Percentiles rank a stretch among this genome's conserved stretches.
These are phyloP conservation scores for Pichia kudriavzevii DNA, from an alignment of 1,139 yeast genomes.

Conservation along the genomic window DNA sequence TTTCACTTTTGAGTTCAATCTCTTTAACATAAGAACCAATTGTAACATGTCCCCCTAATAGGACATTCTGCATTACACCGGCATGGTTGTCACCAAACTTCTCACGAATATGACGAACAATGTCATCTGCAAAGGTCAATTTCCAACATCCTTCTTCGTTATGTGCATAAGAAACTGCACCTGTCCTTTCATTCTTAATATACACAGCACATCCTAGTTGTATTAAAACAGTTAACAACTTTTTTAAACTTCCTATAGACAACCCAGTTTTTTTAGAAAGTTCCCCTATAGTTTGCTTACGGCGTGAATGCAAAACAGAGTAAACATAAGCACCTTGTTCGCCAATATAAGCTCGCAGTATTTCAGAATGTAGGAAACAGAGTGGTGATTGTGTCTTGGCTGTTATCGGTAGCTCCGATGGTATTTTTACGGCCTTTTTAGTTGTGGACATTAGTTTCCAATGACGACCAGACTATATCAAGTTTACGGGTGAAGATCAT, in stretches of 20 bases:
- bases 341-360: constrained; percentile 53
- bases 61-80: constrained; percentile 66
- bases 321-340: constrained; percentile 53
- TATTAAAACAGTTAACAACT: constrained; percentile 54
- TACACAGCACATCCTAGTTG: constrained; percentile 58
- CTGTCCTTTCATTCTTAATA: constrained; percentile 19
- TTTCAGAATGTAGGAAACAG: constrained; percentile 47
- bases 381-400: constrained; percentile 42
- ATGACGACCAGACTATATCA: no score
- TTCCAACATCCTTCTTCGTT: constrained; percentile 58
- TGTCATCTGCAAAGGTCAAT: constrained; percentile 71
- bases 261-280: constrained; percentile 11
- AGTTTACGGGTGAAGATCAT: no score
- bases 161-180: constrained; percentile 43
- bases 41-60: constrained; percentile 55
- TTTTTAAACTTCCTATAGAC: constrained; percentile 36
- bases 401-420: constrained; percentile 21
- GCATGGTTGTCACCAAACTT: constrained; percentile 41
- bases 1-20: constrained; percentile 15
- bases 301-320: constrained; percentile 50
- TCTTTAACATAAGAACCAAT: constrained; percentile 47
- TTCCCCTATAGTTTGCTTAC: constrained; percentile 47
- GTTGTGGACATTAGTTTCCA: background rate
- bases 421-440: constrained; percentile 9
- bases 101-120: constrained; percentile 45